Conservation (phyloP, 2,329 filamentous ascomycete genomes). For the Penicillium sp. region DNA sequence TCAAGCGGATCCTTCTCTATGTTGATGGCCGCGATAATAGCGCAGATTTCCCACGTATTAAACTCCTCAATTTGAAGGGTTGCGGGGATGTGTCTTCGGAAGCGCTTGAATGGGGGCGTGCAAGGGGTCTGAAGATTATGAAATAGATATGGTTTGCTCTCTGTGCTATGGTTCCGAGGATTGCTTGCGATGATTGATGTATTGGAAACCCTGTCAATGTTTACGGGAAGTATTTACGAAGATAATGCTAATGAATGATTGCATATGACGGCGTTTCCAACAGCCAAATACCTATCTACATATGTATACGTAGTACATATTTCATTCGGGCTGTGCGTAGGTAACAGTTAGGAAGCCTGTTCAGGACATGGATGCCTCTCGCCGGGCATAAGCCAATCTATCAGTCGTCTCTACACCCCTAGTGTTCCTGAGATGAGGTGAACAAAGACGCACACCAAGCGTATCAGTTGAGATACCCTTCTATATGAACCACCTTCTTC, state of each 20-base stretch:
- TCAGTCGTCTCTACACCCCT: too few relatives aligned
- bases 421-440: too few relatives aligned
- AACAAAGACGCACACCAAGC: too few relatives aligned
- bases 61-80: conserved; percentile 23
- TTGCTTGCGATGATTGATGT: background rate
- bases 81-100: conserved; percentile 31
- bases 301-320: too few relatives aligned
- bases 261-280: background rate
- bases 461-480: too few relatives aligned
- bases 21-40: background rate
- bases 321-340: too few relatives aligned
- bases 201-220: background rate
- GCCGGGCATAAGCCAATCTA: too few relatives aligned
- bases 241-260: background rate
- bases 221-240: background rate
- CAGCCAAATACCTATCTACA: too few relatives aligned
- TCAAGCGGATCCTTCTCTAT: conserved; percentile 31
- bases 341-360: too few relatives aligned
- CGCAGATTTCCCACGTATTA: conserved; percentile 17
- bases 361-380: too few relatives aligned
- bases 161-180: background rate
- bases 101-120: conserved; percentile 31
- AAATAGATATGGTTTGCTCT: background rate
- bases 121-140: conserved; percentile 16
- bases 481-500: too few relatives aligned